Conservation (phyloP, 2,329 filamentous ascomycete genomes). For the Fusarium algeriense region DNA sequence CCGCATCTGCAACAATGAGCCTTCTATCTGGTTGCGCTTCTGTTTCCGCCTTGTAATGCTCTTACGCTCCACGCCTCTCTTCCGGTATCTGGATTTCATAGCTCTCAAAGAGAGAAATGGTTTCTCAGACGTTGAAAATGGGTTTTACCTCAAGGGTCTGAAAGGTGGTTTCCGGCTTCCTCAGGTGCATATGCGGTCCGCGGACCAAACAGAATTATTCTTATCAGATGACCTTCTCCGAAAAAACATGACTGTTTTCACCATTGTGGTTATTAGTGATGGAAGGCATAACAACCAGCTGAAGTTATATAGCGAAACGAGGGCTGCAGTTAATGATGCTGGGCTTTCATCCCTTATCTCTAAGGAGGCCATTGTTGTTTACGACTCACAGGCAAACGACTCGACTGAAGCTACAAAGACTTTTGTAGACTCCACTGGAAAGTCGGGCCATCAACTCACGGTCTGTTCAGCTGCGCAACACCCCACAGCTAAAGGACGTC, state of each 20-base stretch:
- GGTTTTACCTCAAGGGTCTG: neutral
- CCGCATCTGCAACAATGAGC: neutral
- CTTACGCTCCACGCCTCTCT: rapidly evolving
- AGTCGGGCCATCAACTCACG: neutral
- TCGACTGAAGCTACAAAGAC: rapidly evolving
- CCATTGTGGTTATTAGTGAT: neutral
- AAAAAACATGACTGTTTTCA: neutral
- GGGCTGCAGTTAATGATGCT: neutral
- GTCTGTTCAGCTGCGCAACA: neutral
- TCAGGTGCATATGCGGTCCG: neutral
- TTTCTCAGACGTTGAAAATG: neutral
- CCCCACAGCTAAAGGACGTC: neutral
- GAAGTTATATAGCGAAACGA: neutral
- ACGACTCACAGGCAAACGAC: neutral
- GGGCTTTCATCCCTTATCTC: neutral
- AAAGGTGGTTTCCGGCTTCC: neutral
- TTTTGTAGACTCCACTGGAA: neutral
- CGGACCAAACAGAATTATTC: neutral
- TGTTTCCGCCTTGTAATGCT: neutral
- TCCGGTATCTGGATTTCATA: neutral
- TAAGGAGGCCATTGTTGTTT: rapidly evolving
- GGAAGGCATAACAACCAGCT: rapidly evolving
- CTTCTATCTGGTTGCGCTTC: neutral
- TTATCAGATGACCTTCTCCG: neutral
- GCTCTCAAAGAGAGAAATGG: neutral